phyloP scores from a whole-genome alignment of 169 alveolate genomes.

The Theileria equi region DNA sequence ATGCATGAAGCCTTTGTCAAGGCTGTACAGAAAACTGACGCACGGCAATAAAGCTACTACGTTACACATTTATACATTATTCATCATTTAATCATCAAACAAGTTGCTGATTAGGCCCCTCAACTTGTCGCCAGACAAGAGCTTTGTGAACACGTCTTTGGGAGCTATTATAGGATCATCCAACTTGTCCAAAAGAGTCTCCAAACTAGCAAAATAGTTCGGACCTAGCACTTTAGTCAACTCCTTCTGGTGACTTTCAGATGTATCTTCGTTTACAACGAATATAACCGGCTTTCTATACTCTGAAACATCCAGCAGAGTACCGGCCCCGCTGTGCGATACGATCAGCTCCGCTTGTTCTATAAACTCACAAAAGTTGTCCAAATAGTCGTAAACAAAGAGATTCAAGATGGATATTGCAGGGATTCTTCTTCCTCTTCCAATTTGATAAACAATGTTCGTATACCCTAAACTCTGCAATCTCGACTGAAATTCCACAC shows the following conservation, averaged over 20 bases:
- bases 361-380: conserved; percentile 57
- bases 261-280: conserved; percentile 74
- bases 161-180: conserved; percentile 16
- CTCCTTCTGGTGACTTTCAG: conserved; percentile 81
- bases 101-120: neutral
- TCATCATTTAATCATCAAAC: neutral
- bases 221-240: conserved; percentile 60
- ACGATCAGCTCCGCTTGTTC: conserved; percentile 72
- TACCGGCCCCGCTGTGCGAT: conserved; percentile 86
- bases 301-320: conserved; percentile 75
- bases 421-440: conserved; percentile 8
- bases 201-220: conserved; percentile 37
- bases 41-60: neutral
- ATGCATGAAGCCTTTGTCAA: conserved; percentile 54
- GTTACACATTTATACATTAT: neutral
- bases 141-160: conserved; percentile 29
- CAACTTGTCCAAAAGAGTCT: conserved; percentile 24
- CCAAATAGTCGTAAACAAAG: conserved; percentile 47
- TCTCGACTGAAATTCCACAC: conserved; percentile 16
- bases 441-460: conserved; percentile 44
- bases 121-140: conserved; percentile 26
- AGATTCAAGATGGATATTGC: neutral
- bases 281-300: conserved; percentile 74
- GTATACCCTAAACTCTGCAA: conserved; percentile 51
- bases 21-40: conserved; percentile 38